Evolutionary conservation across 805 yeast genomes (phyloP), one percentile per base, ranked within the genome.

Genomic region (Teunomyces lycoperdinae): DNA sequence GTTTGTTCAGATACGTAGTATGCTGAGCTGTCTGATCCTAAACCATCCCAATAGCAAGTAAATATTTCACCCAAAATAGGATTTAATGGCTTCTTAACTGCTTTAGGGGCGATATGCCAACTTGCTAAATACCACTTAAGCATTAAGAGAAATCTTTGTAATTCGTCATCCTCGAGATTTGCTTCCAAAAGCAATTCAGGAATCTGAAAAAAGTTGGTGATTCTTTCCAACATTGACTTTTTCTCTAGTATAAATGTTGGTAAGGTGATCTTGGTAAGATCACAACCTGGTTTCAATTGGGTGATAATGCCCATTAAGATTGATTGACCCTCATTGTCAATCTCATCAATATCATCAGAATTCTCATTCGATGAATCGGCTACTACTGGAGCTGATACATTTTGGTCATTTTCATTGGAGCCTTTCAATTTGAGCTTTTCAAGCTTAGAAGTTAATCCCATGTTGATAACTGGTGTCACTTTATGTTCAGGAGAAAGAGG

Each of bases 31-130:
- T 77, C 81, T 28, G 75, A 79, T 44, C 86, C 81, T 9, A 91
- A 83, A 41, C 89, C 70, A 58, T 90, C 94, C 99, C 99, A 94
- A 64, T 86, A 91, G 61, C 96, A 85, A 16, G 89, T 80, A 66
- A 89, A 94, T 55, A 85, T 78, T 64, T 94, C 99, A 28, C 98
- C 97, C 24, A 94, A 64, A 5, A 94, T 89, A 1, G 99, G 99
- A 62, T 94, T 94, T 59, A 94, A 74, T 0, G 99, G 99, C 67
- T 94, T 94, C 65, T 94, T 94, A 11, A 94, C 99, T 3, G 98
- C 99, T 63, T 92, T 92, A 27, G 98, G 99, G 1, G 97, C 94
- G 64, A 94, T 94, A 63, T 94, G 97, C 98, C 98, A 94, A 42
- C 95, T 89, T 3, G 97, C 81, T 66, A 94, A 75, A 64, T 94